These are phyloP conservation scores for Cymbopogon citratus DNA, from an alignment of 176 grass and related monocot genomes.

Conservation along the genomic window DNA sequence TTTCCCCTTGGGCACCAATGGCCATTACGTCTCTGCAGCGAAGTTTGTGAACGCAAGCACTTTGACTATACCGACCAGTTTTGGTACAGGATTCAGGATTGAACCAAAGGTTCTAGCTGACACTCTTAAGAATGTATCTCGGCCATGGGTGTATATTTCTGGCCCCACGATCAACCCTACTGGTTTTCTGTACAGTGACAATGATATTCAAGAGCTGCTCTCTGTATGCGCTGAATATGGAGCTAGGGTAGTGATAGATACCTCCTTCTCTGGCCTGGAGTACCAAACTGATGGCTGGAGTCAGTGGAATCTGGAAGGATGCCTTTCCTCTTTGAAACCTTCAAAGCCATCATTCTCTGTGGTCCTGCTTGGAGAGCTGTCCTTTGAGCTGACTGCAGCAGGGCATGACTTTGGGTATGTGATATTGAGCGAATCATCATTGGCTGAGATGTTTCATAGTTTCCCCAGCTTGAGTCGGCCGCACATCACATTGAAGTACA, in stretches of 20 bases:
- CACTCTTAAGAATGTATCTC: conserved; percentile 49
- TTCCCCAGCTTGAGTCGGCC: conserved; percentile 74
- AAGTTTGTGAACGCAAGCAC: conserved; percentile 79
- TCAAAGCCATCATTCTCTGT: conserved; percentile 50
- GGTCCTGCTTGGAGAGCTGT: conserved; percentile 68
- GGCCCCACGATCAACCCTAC: conserved; percentile 91
- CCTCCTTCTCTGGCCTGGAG: conserved; percentile 88
- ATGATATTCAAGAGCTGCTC: conserved; percentile 63
- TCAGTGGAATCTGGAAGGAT: conserved; percentile 63
- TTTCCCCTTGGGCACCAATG: conserved; percentile 82
- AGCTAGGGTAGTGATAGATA: conserved; percentile 82
- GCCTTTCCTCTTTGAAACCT: conserved; percentile 32
- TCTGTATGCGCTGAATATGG: conserved; percentile 70
- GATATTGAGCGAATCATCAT: conserved; percentile 52
- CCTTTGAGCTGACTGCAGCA: conserved; percentile 64
- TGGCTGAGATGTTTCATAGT: conserved; percentile 62
- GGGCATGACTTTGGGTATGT: conserved; percentile 85
- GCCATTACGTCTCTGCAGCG: conserved; percentile 65
- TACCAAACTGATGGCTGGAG: conserved; percentile 49
- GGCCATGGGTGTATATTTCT: conserved; percentile 83
- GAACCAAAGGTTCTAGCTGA: conserved; percentile 46
- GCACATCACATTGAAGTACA: conserved; percentile 76
- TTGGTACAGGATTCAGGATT: conserved; percentile 59
- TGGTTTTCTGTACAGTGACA: conserved; percentile 73
- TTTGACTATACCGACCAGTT: conserved; percentile 47